Conservation (phyloP, 2,329 filamentous ascomycete genomes). For the Penicillium frequentans region DNA sequence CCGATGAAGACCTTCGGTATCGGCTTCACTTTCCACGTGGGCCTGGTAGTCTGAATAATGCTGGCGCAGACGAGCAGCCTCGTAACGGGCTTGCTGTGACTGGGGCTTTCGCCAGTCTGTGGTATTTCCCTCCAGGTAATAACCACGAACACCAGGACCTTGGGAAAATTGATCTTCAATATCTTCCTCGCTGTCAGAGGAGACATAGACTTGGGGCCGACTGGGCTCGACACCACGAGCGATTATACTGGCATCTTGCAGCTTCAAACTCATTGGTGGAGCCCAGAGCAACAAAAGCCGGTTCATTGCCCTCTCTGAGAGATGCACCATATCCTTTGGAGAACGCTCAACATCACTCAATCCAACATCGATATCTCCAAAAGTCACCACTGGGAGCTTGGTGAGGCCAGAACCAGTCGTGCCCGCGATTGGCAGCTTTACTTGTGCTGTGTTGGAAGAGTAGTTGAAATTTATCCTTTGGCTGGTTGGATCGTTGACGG, state of each 20-base stretch:
- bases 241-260: conserved; percentile 6
- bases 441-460: conserved; percentile 10
- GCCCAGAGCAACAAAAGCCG: conserved; percentile 28
- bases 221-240: background rate
- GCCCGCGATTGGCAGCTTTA: conserved; percentile 13
- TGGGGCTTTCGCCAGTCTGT: conserved; percentile 39
- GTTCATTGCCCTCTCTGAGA: conserved; percentile 37
- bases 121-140: conserved; percentile 37
- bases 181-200: conserved; percentile 25
- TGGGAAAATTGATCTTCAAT: conserved; percentile 20
- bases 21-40: conserved; percentile 37
- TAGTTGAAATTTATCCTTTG: conserved; percentile 20
- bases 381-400: conserved; percentile 29
- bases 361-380: conserved; percentile 35
- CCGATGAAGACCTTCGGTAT: conserved; percentile 8
- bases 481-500: conserved; percentile 20
- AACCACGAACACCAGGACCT: conserved; percentile 27
- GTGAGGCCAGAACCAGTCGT: conserved; percentile 19
- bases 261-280: conserved; percentile 25
- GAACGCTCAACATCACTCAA: conserved; percentile 36
- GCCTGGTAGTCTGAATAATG: conserved; percentile 37
- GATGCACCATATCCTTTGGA: conserved; percentile 40
- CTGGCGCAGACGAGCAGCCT: conserved; percentile 30
- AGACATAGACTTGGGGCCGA: conserved; percentile 18
- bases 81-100: conserved; percentile 37